These are phyloP conservation scores for Fraxinus nigra DNA, from an alignment of 305 asterid species.

Conservation along the genomic window DNA sequence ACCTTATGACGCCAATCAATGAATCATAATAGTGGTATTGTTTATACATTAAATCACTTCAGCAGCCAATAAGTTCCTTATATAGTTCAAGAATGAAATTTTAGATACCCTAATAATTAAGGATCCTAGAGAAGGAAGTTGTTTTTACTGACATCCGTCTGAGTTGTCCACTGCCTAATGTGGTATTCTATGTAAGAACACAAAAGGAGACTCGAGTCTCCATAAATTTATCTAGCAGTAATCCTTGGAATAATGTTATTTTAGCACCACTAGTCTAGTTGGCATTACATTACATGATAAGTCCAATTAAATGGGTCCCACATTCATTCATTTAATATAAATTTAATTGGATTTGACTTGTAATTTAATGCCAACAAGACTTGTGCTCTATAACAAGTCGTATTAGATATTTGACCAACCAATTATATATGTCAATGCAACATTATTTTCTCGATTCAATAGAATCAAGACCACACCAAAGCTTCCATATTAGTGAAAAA, in stretches of 20 bases:
- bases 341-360: background rate
- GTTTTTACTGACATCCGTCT: background rate
- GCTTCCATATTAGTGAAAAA: background rate
- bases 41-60: background rate
- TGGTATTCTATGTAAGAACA: conserved; percentile 1
- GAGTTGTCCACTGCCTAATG: background rate
- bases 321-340: background rate
- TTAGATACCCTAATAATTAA: background rate
- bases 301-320: background rate
- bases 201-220: background rate
- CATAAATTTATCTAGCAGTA: background rate
- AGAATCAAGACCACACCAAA: background rate
- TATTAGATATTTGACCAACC: background rate
- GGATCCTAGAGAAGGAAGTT: background rate
- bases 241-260: background rate
- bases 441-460: background rate
- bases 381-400: background rate
- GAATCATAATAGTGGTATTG: background rate
- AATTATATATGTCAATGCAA: background rate
- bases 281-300: background rate
- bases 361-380: background rate
- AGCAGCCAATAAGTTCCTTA: background rate
- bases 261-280: background rate
- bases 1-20: background rate
- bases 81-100: background rate